These are phyloP conservation scores for Penicillium egyptiacum DNA, from an alignment of 495 filamentous ascomycete genomes.

Conservation along the genomic window DNA sequence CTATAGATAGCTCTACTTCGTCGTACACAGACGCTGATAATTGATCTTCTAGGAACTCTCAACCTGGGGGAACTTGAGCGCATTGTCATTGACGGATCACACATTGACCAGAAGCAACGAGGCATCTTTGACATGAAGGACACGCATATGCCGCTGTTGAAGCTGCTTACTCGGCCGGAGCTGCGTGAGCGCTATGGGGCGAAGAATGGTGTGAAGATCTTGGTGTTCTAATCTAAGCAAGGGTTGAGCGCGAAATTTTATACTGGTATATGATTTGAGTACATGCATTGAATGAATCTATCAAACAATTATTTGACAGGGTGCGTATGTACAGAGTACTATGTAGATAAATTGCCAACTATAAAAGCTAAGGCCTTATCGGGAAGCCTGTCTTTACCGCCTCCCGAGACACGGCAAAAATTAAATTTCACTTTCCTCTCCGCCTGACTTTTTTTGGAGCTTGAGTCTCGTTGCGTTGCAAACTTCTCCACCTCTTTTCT, in stretches of 20 bases:
- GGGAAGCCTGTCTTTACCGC: slow-evolving; percentile 22
- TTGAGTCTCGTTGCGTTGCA: slow-evolving; percentile 9
- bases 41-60: slow-evolving; percentile 59
- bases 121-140: slow-evolving; percentile 93
- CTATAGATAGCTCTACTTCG: background rate
- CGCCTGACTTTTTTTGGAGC: slow-evolving; percentile 33
- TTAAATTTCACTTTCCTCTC: slow-evolving; percentile 28
- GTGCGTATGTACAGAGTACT: too few species aligned
- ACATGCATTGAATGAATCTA: background rate
- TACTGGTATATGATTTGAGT: background rate
- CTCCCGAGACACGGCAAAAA: slow-evolving; percentile 24
- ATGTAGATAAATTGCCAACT: slow-evolving; percentile 1
- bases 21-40: slow-evolving; percentile 8
- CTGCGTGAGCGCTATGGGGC: slow-evolving; percentile 66
- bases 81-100: slow-evolving; percentile 84
- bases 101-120: slow-evolving; percentile 89
- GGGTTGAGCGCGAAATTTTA: background rate
- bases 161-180: slow-evolving; percentile 63
- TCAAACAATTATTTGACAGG: background rate
- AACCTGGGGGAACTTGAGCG: slow-evolving; percentile 67
- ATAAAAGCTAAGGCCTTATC: slow-evolving; percentile 8
- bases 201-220: slow-evolving; percentile 39
- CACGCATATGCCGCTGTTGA: slow-evolving; percentile 70
- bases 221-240: slow-evolving; percentile 38
- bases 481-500: slow-evolving; percentile 8